Base-by-base conservation (phyloP, 208 protist species). In the Leishmania tarentolae region DNA sequence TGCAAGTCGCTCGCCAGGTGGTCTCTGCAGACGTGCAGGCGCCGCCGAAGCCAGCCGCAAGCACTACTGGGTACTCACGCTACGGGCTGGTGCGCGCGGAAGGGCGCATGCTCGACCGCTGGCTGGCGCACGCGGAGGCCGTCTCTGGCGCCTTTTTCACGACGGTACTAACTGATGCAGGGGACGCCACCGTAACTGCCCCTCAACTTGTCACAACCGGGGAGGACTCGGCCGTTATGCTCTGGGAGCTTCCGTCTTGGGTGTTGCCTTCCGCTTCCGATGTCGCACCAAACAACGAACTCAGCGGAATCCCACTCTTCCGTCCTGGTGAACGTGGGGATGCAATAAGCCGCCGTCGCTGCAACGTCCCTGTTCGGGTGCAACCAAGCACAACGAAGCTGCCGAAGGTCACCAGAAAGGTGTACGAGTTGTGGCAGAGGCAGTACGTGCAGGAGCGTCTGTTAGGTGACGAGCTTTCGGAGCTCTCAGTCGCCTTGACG, bases 121-220 rank as follows among this genome's bases (percentile, higher is more conserved):
- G 94, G 94, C 87, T 87, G 47, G 94, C 87, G 35, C 92, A 97
- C 76, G 42, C 52, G 37, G 73, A 95, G 7, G 85, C 86, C 59
- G 87, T 96, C 3, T 86, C 86, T 0, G 85, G 88, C 21, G 66
- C 94, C 4, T 83, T 75, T 50, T 80, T 84, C 44, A 71, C 76
- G 1, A 46, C 28, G 28, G 61, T 59, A 11, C 52, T 44, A 24
- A 66, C 70, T 6, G 78, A 57, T 3, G 78, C 61, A 0, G 31
- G 40, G 50, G 46, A 11, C 63, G 11, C 46, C 31, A 75, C n/a
- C 40, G 80, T 69, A 0, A 57, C 56, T 1, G 37, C 31, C 7
- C 28, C 44, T 17, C 66, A 71, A 56, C 79, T 88, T 52, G 3
- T 88, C 44, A 76, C 83, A 4, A 78, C 76, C 15, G 79, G 76